Base-by-base conservation (phyloP, 495 filamentous ascomycete genomes). In the Talaromyces nanjingensis region DNA sequence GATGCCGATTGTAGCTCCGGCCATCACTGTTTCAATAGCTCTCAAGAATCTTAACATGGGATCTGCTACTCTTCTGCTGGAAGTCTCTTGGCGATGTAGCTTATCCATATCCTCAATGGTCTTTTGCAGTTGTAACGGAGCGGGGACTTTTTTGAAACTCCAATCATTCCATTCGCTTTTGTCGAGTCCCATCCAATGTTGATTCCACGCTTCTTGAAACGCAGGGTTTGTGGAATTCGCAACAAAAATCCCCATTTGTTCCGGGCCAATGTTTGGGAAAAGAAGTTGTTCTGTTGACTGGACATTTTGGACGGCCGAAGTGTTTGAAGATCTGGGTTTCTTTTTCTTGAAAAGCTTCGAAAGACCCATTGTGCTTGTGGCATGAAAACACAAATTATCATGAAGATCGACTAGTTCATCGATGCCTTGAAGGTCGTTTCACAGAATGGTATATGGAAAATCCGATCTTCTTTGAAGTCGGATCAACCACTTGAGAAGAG, bases 1-100 rank as follows among this genome's bases (percentile, higher is more conserved):
- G 3, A 63, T 55, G 24, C 62, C 49, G 49, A 63, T 63, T 22
- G 62, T 20, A 39, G 25, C 62, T 8, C 62, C 62, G 37, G 62
- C 62, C 62, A 63, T 63, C 18, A 63, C 49, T 63, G 49, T 55
- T 25, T 63, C 62, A 16, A 63, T 18, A 7, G 54, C 49, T 22
- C 29, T 33, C 11, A 63, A 20, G 49, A 63, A 63, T 29, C 29
- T 33, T 6, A 61, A 29, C 12, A 12, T n/a, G 5, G 24, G 14
- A n/a, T 9, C 22, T 49, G 59, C 59, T 18, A 45, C n/a, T 14
- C 22, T 61, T 27, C 59, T 42, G 25, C 34, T 29, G 22, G 25
- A 4, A 20, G 34, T 25, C 33, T 52, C 20, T 61, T 52, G 20
- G 12, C 20, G 39, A n/a, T 61, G 59, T 8, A 27, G 9, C 14